phyloP scores from a whole-genome alignment of 2,329 filamentous ascomycete species.

The Nannizzia gypsea region DNA sequence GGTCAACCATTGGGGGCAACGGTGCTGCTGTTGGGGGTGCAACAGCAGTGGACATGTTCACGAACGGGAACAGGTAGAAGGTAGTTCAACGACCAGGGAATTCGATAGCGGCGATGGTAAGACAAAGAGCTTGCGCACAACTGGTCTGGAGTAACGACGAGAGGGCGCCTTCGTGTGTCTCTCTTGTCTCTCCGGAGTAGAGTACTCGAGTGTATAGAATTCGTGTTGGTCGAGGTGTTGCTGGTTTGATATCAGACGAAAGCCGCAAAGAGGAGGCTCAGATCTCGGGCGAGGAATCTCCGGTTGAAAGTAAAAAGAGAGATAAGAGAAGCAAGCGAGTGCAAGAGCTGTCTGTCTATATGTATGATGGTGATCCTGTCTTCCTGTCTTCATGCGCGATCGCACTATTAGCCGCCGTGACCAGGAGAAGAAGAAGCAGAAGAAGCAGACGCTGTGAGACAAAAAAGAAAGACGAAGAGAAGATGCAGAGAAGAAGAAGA shows the following conservation, averaged over 20 bases:
- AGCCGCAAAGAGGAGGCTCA: neutral
- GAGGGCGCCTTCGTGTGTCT: neutral
- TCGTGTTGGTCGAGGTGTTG: neutral
- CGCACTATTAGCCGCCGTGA: constrained; percentile 1
- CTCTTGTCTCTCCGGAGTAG: neutral
- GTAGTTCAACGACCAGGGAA: neutral
- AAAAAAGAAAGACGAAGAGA: neutral
- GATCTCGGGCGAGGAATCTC: no score
- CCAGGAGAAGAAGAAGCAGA: no score
- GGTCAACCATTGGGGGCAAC: constrained; percentile 33
- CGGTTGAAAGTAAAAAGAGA: neutral
- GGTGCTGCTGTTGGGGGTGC: constrained; percentile 34
- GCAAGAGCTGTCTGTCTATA: neutral
- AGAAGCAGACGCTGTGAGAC: neutral
- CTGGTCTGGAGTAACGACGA: neutral
- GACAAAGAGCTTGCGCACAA: neutral
- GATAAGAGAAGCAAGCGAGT: neutral
- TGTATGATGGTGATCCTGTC: neutral
- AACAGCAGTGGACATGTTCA: constrained; percentile 39
- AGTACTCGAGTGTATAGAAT: neutral
- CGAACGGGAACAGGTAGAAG: neutral
- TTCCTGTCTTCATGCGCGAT: neutral
- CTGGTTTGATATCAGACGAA: neutral
- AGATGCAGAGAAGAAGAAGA: neutral
- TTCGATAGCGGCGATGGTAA: neutral